Conservation (phyloP, 176 grass and related monocot genomes). For the Triticum turgidum region DNA sequence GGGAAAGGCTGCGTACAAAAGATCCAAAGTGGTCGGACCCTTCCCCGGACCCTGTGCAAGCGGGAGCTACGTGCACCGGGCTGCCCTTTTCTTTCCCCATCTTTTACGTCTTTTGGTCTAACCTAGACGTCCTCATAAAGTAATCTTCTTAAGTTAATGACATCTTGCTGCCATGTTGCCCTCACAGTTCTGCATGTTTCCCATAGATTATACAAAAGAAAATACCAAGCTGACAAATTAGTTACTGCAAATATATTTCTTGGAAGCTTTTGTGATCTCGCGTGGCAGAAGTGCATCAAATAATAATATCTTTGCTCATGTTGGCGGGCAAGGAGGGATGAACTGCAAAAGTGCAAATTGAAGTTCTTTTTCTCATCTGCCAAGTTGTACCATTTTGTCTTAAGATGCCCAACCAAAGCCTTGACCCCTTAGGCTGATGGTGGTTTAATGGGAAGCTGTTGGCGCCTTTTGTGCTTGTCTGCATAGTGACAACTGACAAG, state of each 20-base stretch:
- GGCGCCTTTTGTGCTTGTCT: not conserved
- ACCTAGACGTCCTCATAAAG: not conserved
- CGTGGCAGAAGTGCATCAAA: conserved; percentile 2
- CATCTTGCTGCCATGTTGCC: conserved; percentile 16
- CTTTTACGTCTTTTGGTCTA: conserved; percentile 3
- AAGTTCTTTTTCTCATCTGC: not conserved
- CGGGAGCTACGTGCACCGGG: no score
- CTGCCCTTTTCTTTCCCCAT: not conserved
- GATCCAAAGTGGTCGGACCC: no score
- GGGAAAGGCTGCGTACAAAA: no score
- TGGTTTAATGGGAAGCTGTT: conserved; percentile 28
- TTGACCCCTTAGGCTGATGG: conserved; percentile 11
- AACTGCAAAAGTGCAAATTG: conserved; percentile 28
- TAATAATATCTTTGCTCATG: not conserved
- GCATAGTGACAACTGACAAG: conserved; percentile 12
- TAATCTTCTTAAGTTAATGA: not conserved
- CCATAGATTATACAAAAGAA: not conserved
- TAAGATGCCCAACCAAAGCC: conserved; percentile 9
- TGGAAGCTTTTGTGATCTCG: not conserved
- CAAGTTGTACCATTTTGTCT: not conserved
- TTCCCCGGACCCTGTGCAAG: no score
- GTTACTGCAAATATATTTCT: conserved; percentile 11
- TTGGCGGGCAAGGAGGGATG: not conserved
- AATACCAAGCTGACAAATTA: conserved; percentile 3
- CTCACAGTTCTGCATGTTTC: conserved; percentile 14